Evolutionary conservation across 73 alveolate species (phyloP).

Genomic region (Symbiodinium natans): DNA sequence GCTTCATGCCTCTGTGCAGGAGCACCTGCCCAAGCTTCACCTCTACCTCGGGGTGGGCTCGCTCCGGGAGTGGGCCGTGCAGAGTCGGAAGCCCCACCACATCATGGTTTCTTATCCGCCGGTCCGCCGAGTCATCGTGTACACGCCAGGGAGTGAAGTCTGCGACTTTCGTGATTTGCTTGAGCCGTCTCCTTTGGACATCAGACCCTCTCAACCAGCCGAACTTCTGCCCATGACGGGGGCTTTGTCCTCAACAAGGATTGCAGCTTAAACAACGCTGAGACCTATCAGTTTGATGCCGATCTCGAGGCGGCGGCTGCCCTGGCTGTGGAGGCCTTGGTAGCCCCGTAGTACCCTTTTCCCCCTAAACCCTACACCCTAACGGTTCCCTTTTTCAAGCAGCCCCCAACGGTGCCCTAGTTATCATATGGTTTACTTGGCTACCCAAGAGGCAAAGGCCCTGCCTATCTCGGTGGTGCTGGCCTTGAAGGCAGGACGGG

Average conservation of each 20-base stretch:
- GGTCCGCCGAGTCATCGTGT: background rate
- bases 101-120: background rate
- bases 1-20: background rate
- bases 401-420: too few relatives aligned
- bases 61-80: background rate
- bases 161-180: background rate
- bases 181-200: background rate
- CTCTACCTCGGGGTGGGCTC: background rate
- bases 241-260: background rate
- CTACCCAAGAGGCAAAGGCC: too few relatives aligned
- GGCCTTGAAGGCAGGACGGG: background rate
- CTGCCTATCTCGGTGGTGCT: background rate
- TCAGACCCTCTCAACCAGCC: background rate
- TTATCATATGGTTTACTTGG: too few relatives aligned
- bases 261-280: background rate
- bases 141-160: background rate
- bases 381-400: too few relatives aligned
- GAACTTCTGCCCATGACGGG: background rate
- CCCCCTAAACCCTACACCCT: too few relatives aligned
- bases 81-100: background rate
- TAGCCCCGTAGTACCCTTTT: too few relatives aligned
- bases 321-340: background rate
- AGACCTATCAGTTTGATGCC: background rate
- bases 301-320: background rate
- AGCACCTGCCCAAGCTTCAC: background rate